Conservation (phyloP, 2,329 filamentous ascomycete species). For the Hirsutella thompsonii region DNA sequence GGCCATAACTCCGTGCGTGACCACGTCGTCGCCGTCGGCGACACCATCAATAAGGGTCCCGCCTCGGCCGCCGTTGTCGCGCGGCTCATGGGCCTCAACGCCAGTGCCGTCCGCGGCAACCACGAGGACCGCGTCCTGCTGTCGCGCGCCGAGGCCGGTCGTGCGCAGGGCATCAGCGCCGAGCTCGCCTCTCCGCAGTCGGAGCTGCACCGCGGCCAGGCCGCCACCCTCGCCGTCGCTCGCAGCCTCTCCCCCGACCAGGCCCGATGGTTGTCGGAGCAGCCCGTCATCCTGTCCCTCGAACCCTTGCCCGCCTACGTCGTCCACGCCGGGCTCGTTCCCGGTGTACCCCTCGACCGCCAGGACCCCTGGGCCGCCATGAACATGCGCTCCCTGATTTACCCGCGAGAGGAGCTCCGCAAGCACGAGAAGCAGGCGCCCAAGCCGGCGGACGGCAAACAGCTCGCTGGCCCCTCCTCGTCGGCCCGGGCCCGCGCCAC, state of each 20-base stretch:
- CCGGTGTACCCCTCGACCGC: constrained; percentile 53
- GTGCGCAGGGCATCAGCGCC: constrained; percentile 12
- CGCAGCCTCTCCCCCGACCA: constrained; percentile 43
- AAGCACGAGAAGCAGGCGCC: constrained; percentile 14
- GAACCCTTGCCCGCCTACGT: constrained; percentile 54
- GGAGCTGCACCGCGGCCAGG: constrained; percentile 19
- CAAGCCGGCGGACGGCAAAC: constrained; percentile 2
- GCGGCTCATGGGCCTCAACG: constrained; percentile 58
- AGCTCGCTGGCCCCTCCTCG: background rate
- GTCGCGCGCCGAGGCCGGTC: constrained; percentile 29
- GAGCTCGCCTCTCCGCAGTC: constrained; percentile 12
- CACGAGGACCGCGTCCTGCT: constrained; percentile 82
- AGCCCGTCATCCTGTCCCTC: constrained; percentile 66
- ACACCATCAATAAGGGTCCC: constrained; percentile 78
- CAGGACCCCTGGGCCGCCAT: constrained; percentile 74
- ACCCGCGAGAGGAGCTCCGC: constrained; percentile 28
- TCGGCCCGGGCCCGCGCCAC: constrained; percentile 6
- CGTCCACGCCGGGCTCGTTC: constrained; percentile 78
- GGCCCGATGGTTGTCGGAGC: constrained; percentile 52
- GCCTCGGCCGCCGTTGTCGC: constrained; percentile 68
- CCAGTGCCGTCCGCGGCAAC: constrained; percentile 79
- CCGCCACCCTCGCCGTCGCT: constrained; percentile 38
- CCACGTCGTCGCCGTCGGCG: constrained; percentile 64
- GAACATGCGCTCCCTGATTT: constrained; percentile 78
- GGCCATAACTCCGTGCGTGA: constrained; percentile 46